Conservation (phyloP, 371 early-diverging fungal species). For the Homolaphlyctis polyrhiza region DNA sequence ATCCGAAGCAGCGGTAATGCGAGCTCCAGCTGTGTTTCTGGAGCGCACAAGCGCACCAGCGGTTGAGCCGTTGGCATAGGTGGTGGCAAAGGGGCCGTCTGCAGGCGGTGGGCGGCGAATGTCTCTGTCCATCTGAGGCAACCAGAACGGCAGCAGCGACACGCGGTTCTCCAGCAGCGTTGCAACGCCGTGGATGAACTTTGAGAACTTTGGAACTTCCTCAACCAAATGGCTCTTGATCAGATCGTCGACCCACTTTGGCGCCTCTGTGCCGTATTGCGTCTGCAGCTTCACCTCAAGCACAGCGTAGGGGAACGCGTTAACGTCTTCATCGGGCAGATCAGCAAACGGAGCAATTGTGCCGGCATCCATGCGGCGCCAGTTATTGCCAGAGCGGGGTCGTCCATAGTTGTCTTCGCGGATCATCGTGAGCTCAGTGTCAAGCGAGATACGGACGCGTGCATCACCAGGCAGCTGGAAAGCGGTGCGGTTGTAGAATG, state of each 20-base stretch:
- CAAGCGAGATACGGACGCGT: conserved; percentile 95
- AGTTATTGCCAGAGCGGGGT: conserved; percentile 76
- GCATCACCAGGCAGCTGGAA: conserved; percentile 99
- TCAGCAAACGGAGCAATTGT: conserved; percentile 91
- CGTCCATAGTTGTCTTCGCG: conserved; percentile 86
- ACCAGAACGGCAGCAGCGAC: conserved; percentile 95
- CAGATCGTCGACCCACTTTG: conserved; percentile 93
- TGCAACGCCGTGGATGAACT: conserved; percentile 97
- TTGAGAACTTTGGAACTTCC: conserved; percentile 97
- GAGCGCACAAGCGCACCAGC: too few relatives aligned
- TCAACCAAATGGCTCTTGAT: conserved; percentile 88
- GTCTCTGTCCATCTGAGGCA: conserved; percentile 87
- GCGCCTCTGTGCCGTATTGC: conserved; percentile 78
- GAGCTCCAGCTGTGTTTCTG: too few relatives aligned
- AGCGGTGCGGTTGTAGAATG: conserved; percentile 98
- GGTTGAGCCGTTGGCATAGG: conserved; percentile 1
- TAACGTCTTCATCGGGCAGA: conserved; percentile 76
- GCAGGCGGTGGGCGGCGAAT: conserved; percentile 47
- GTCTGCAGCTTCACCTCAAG: conserved; percentile 98
- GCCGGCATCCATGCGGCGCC: conserved; percentile 93
- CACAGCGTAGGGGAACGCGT: conserved; percentile 95
- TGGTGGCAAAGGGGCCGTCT: background rate
- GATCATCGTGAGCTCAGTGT: conserved; percentile 96
- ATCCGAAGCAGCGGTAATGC: background rate
- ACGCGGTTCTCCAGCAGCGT: conserved; percentile 86